These are phyloP conservation scores for Starmerella ratchasimensis DNA, from an alignment of 805 yeast species.

Conservation along the genomic window DNA sequence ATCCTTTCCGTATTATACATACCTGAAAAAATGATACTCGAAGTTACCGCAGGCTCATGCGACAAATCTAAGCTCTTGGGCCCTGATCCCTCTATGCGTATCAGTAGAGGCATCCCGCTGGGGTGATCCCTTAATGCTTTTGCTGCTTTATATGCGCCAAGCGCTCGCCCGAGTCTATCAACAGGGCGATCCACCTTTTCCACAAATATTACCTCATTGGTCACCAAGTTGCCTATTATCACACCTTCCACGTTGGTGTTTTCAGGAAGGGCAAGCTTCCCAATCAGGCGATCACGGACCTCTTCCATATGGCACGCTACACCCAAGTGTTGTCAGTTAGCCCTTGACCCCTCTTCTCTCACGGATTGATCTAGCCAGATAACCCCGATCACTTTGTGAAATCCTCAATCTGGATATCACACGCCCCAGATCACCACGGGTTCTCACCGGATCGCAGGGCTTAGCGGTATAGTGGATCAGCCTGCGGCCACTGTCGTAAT, in stretches of 20 bases:
- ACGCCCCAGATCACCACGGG: not conserved
- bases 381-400: not conserved
- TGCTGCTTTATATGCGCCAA: conserved; percentile 4
- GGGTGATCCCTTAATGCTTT: conserved; percentile 1
- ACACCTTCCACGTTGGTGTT: conserved; percentile 5
- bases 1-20: conserved; percentile 6
- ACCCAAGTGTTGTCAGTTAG: not conserved
- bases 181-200: conserved; percentile 21
- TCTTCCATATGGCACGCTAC: not conserved
- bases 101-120: conserved; percentile 1
- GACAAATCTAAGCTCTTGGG: not conserved
- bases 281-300: conserved; percentile 10
- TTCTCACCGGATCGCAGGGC: not conserved
- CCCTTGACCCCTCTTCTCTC: not conserved
- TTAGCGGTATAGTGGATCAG: not conserved
- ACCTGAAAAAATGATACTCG: conserved; percentile 16
- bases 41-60: not conserved
- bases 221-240: conserved; percentile 6
- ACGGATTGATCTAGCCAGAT: not conserved
- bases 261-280: conserved; percentile 11
- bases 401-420: not conserved
- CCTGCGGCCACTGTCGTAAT: conserved; percentile 1
- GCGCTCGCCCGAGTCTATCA: conserved; percentile 5
- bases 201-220: conserved; percentile 7
- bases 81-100: conserved; percentile 5